Conservation (phyloP, 2,329 filamentous ascomycete species). For the Neurospora sp. region DNA sequence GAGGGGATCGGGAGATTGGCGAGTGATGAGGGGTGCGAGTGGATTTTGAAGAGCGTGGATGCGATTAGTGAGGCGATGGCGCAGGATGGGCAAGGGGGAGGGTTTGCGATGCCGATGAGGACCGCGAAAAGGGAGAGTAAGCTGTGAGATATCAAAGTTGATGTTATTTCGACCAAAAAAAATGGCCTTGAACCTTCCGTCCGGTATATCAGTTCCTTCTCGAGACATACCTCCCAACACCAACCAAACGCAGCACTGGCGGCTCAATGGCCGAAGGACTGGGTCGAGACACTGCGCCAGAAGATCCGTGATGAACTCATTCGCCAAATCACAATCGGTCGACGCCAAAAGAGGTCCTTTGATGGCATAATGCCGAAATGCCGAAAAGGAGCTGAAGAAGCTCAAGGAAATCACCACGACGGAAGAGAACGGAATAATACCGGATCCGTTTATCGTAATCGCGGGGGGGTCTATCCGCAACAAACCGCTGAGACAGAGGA, state of each 20-base stretch:
- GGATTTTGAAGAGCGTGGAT: constrained; percentile 36
- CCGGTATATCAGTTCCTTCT: neutral
- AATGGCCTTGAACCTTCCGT: neutral
- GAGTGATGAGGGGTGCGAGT: constrained; percentile 36
- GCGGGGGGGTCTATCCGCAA: too few relatives aligned
- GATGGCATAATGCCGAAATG: neutral
- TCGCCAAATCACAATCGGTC: neutral
- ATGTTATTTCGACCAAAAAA: neutral
- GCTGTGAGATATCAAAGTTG: constrained; percentile 11
- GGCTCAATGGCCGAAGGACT: neutral
- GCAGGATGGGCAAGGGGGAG: constrained; percentile 23
- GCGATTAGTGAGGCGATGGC: constrained; percentile 32
- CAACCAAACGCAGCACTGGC: neutral
- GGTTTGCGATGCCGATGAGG: constrained; percentile 23
- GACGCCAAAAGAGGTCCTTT: neutral
- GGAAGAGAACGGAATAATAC: too few relatives aligned
- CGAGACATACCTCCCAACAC: neutral
- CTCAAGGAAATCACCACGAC: too few relatives aligned
- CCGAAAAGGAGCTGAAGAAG: too few relatives aligned
- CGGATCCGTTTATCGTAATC: too few relatives aligned
- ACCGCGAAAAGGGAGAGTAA: constrained; percentile 14
- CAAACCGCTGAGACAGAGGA: too few relatives aligned
- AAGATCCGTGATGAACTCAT: neutral
- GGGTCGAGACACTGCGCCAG: neutral
- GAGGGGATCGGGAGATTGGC: constrained; percentile 33